phyloP scores from a whole-genome alignment of 495 filamentous ascomycete genomes.

The Aspergillus taichungensis region DNA sequence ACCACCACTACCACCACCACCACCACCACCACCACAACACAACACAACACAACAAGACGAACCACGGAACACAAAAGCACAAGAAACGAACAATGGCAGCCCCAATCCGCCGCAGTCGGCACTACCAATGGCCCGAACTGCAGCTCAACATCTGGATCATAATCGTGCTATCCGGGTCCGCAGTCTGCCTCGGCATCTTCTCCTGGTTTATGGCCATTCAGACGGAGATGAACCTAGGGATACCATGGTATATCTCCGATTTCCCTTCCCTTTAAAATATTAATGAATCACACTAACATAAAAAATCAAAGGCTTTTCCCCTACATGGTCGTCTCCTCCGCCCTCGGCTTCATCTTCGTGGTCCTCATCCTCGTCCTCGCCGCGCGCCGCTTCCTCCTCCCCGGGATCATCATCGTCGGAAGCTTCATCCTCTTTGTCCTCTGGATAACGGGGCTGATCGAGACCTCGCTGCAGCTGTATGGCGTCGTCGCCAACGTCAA shows the following conservation, averaged over 20 bases:
- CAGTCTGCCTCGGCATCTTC: conserved; percentile 79
- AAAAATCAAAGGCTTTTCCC: conserved; percentile 70
- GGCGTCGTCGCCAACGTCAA: conserved; percentile 66
- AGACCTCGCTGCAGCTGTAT: conserved; percentile 83
- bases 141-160: conserved; percentile 92
- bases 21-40: background rate
- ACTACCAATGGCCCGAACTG: conserved; percentile 89
- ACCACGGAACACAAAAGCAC: background rate
- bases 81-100: conserved; percentile 12
- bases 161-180: conserved; percentile 69
- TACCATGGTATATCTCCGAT: conserved; percentile 67
- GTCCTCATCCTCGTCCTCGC: conserved; percentile 63
- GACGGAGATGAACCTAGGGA: conserved; percentile 53
- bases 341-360: conserved; percentile 67
- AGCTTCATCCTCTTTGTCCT: conserved; percentile 92
- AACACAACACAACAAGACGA: background rate
- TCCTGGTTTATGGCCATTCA: conserved; percentile 77
- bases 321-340: conserved; percentile 69
- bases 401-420: conserved; percentile 79
- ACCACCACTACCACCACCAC: background rate
- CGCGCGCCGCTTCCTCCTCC: conserved; percentile 69
- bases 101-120: conserved; percentile 38
- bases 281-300: conserved; percentile 9
- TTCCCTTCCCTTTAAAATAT: background rate
- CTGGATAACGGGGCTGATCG: conserved; percentile 86